Evolutionary conservation across 2,329 filamentous ascomycete species (phyloP), one percentile per base, ranked within the genome.

Genomic region (Penicillium sp.): DNA sequence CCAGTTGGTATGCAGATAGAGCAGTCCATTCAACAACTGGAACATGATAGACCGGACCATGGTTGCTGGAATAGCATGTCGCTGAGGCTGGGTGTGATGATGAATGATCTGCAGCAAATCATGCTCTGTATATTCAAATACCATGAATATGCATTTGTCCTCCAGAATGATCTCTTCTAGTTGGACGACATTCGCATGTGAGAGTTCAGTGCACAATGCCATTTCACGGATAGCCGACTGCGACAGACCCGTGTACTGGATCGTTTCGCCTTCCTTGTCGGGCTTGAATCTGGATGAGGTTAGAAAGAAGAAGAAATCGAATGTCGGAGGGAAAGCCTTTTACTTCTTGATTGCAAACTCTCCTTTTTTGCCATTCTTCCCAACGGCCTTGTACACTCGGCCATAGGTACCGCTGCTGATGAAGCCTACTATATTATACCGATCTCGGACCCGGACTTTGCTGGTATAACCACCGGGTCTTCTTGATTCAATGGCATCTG

Each of bases 121-220:
- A 75, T 99, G 94, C 76, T 99, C 94, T 65, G 94, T 94, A 74
- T 96, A 99, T 75, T 97, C 94, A 68, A 99, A 97, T 2, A 99
- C 93, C 89, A 99, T 99, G 77, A 93, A 99, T 73, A 99, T 97
- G 78, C 93, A 97, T 79, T 97, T 97, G 75, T 96, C 93, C 77
- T 99, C 93, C 3, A 99, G 82, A 68, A 99, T 96, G 69, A 96
- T 97, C 77, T 99, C 94, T 61, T 93, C 87, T 1, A 97, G 85
- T 58, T 89, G 87, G 65, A 99, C 93, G 35, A 99, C 88, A 72
- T 97, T 97, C 56, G 86, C 81, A 74, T 99, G 92, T 58, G 84
- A 86, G 27, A 99, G 83, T 73, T 99, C 94, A 38, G 91, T 94
- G 77, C 94, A 99, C 0, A 99, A 81, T 17, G 93, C 91, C 92